Percentiles rank a stretch among this genome's conserved stretches.
Evolutionary conservation across 192 early-diverging fungal species (phyloP).

Genomic region (Spizellomyces punctatus): DNA sequence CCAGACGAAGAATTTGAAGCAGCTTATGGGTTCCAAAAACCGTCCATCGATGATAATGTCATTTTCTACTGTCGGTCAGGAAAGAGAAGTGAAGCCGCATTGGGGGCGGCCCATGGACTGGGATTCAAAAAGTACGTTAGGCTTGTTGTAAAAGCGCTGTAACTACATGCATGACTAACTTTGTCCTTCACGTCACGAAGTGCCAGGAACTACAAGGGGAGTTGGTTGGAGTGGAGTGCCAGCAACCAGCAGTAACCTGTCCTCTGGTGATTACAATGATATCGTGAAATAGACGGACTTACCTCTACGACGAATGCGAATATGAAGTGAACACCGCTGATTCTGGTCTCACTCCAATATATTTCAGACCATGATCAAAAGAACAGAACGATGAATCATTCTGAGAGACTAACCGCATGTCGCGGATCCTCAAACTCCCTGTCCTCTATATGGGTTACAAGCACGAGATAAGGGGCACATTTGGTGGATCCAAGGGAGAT

Average conservation of each 20-base stretch:
- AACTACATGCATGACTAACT: background rate
- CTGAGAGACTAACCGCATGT: no score
- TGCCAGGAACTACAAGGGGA: slow-evolving; percentile 1
- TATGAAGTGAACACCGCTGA: no score
- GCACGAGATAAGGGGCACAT: no score
- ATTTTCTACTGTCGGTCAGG: slow-evolving; percentile 9
- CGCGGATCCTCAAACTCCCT: no score
- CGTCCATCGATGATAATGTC: background rate
- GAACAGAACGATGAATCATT: no score
- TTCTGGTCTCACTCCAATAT: no score
- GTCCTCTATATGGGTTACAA: no score
- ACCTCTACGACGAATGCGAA: no score
- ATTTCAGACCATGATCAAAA: no score
- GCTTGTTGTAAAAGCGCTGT: background rate
- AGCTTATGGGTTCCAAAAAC: background rate
- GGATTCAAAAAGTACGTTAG: slow-evolving; percentile 1
- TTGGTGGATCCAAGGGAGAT: no score
- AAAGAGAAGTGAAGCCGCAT: slow-evolving; percentile 1
- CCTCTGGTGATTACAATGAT: no score
- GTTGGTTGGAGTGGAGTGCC: slow-evolving; percentile 11
- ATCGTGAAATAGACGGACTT: no score
- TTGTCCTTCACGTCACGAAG: background rate
- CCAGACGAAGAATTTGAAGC: background rate
- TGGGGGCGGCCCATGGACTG: background rate
- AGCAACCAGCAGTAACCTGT: background rate